Evolutionary conservation across 495 filamentous ascomycete species (phyloP).

Genomic region (Xylaria cubensis): DNA sequence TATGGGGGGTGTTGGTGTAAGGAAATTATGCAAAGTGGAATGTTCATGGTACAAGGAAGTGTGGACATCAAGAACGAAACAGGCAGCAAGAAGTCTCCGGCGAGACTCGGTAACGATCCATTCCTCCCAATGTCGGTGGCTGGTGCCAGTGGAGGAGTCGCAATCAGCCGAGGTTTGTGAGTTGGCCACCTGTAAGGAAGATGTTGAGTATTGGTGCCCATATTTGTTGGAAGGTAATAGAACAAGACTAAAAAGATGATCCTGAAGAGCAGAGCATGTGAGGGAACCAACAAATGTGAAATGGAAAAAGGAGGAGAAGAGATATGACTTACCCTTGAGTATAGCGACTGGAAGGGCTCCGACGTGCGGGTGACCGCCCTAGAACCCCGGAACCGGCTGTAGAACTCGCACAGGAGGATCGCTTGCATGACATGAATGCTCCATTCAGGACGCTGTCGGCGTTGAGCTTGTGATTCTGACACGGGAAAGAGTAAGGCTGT

Average conservation of each 20-base stretch:
- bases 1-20: constrained; percentile 40
- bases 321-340: constrained; percentile 57
- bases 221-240: constrained; percentile 42
- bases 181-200: constrained; percentile 51
- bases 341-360: constrained; percentile 57
- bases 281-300: constrained; percentile 48
- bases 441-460: constrained; percentile 49
- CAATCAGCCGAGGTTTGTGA: constrained; percentile 40
- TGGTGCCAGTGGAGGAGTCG: constrained; percentile 31
- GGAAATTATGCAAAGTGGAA: constrained; percentile 38
- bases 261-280: constrained; percentile 42
- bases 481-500: background rate
- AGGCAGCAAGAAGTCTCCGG: constrained; percentile 57
- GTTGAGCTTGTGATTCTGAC: constrained; percentile 27
- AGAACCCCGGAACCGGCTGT: constrained; percentile 58
- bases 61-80: constrained; percentile 59
- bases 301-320: constrained; percentile 39
- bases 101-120: constrained; percentile 57
- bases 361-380: constrained; percentile 52
- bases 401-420: constrained; percentile 62
- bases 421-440: constrained; percentile 59
- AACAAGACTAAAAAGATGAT: constrained; percentile 46
- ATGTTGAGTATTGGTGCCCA: constrained; percentile 54
- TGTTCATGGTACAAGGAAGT: constrained; percentile 56
- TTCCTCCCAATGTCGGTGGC: constrained; percentile 49